Conservation (phyloP, 2,329 filamentous ascomycete species). For the Colletotrichum viniferum region DNA sequence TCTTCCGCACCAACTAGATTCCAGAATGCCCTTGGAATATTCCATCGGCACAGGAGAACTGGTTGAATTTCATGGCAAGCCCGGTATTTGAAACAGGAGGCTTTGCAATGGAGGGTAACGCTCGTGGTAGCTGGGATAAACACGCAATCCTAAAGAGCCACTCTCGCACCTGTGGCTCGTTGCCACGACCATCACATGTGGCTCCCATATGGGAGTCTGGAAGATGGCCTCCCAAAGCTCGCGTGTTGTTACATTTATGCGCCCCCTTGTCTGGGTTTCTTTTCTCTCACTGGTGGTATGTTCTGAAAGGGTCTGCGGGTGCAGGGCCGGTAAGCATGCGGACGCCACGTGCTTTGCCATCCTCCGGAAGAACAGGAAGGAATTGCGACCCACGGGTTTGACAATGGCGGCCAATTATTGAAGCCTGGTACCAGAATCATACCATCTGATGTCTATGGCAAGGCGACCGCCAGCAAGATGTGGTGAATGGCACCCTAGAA, state of each 20-base stretch:
- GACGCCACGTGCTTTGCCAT: constrained; percentile 15
- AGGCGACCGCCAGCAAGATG: constrained; percentile 10
- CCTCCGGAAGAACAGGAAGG: not conserved
- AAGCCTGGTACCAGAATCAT: constrained; percentile 9
- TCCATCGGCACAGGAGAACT: not conserved
- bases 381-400: constrained; percentile 15
- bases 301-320: not conserved
- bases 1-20: not conserved
- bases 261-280: not conserved
- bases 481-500: not conserved
- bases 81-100: not conserved
- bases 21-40: not conserved
- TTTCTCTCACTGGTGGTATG: not conserved
- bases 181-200: constrained; percentile 10
- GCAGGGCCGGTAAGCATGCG: constrained; percentile 8
- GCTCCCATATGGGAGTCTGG: not conserved
- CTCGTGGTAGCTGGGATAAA: constrained; percentile 6
- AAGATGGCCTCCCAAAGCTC: not conserved
- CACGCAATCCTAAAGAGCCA: not conserved
- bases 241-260: constrained; percentile 5
- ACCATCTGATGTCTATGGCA: not conserved
- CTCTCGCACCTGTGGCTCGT: not conserved
- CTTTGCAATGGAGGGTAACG: not conserved
- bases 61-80: not conserved
- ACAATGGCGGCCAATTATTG: constrained; percentile 29